phyloP scores from a whole-genome alignment of 2,329 filamentous ascomycete genomes.

The Amylocarpus encephaloides region DNA sequence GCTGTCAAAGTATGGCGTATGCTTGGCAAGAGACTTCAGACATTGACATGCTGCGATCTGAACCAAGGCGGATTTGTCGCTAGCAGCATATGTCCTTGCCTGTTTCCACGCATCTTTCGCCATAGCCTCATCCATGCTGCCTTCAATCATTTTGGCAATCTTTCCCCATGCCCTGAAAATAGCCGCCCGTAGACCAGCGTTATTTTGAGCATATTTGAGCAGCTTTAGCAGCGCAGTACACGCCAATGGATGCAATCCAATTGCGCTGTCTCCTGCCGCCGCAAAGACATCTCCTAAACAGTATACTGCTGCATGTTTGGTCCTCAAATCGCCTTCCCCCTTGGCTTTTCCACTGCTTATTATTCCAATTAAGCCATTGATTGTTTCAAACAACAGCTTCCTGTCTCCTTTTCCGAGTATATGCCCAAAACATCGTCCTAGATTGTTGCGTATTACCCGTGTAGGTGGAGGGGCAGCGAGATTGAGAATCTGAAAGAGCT shows the following conservation, averaged over 20 bases:
- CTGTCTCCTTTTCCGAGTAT: constrained; percentile 82
- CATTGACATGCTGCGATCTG: constrained; percentile 74
- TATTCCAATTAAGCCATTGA: constrained; percentile 77
- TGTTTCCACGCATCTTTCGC: constrained; percentile 95
- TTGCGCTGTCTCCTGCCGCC: constrained; percentile 87
- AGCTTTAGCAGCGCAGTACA: constrained; percentile 69
- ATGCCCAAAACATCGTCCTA: constrained; percentile 76
- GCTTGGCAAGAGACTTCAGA: constrained; percentile 63
- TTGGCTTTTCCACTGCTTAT: constrained; percentile 68
- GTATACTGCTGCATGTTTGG: constrained; percentile 80
- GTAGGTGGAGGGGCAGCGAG: constrained; percentile 75
- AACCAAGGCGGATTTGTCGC: constrained; percentile 78
- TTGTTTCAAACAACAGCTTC: constrained; percentile 87
- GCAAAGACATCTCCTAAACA: constrained; percentile 86
- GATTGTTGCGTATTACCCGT: constrained; percentile 80
- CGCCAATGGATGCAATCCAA: constrained; percentile 71
- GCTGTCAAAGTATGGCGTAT: constrained; percentile 80
- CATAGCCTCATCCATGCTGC: constrained; percentile 73
- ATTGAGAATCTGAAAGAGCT: constrained; percentile 88
- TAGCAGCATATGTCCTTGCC: constrained; percentile 65
- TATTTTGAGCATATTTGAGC: constrained; percentile 69
- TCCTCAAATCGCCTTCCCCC: constrained; percentile 66
- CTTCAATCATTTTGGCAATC: constrained; percentile 66
- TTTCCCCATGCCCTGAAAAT: constrained; percentile 71
- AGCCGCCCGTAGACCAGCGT: constrained; percentile 76